Base-by-base conservation (phyloP, 306 rosid species). In the Alnus glutinosa region DNA sequence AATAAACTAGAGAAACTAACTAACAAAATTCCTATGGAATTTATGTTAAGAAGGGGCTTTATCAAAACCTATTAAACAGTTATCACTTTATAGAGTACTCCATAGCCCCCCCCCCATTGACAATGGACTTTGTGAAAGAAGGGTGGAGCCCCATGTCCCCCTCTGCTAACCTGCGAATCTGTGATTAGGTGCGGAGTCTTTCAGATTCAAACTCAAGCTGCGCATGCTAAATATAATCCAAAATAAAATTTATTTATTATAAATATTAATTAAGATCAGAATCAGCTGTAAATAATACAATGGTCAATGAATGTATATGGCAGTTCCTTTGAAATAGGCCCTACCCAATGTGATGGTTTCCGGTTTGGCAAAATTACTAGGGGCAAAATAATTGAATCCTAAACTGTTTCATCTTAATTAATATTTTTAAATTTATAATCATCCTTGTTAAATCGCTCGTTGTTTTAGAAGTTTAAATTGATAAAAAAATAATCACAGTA, bases 121-220 rank as follows among this genome's bases (percentile, higher is more conserved):
- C 81, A 23, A 51, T 73, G 73, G 78, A 75, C 47, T 81, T 75
- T 76, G 77, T 83, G 87, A 81, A 87, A 80, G 42, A 23, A 61
- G 51, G 36, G 73, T 90, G 89, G 89, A 90, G 80, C 94, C 90
- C 86, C 55, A 46, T 80, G 78, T 81, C 55, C 55, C 81, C 34
- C 10, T 7, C 49, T 67, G n/a, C 44, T 70, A 83, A 79, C 79
- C 80, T 58, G 59, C 23, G 71, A 83, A 79, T 77, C 80, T 58
- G 59, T 32, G 71, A 86, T 86, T 86, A 77, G 90, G 92, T 88
- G 62, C 72, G 73, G 42, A 79, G 89, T 86, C 92, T 67, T 70
- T 80, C 78, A 70, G 59, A 74, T 68, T n/a, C 15, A 5, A 55
- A 67, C 82, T 52, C n/a, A 32, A 55, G 50, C 64, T 49, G 62